Evolutionary conservation across 257 asterid species (phyloP).

Genomic region (Forsythia viridissima): DNA sequence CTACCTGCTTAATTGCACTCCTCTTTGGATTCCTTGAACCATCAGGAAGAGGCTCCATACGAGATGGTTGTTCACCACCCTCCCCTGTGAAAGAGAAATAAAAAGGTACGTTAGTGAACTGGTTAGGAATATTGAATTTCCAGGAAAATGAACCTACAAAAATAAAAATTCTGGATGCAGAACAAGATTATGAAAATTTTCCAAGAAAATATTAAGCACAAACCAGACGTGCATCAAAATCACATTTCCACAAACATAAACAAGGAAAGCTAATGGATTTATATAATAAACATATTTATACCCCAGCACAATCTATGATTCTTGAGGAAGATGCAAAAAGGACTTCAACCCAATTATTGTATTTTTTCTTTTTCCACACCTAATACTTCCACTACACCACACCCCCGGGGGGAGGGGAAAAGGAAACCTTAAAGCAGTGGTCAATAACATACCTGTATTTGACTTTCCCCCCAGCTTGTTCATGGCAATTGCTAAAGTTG

Average conservation of each 20-base stretch:
- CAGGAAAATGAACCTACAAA: neutral
- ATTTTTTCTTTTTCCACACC: neutral
- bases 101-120: neutral
- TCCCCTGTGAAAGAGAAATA: slow-evolving; percentile 57
- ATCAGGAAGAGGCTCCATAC: slow-evolving; percentile 91
- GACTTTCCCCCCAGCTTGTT: slow-evolving; percentile 94
- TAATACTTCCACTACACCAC: neutral
- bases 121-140: neutral
- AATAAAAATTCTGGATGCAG: neutral
- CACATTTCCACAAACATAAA: neutral
- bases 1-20: slow-evolving; percentile 99
- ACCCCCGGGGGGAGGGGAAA: neutral
- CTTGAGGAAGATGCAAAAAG: neutral
- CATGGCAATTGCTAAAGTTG: slow-evolving; percentile 96
- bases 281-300: neutral
- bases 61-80: slow-evolving; percentile 99
- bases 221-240: slow-evolving; percentile 1
- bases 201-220: neutral
- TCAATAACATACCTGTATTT: slow-evolving; percentile 66
- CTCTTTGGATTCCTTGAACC: slow-evolving; percentile 90
- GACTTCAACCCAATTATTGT: neutral
- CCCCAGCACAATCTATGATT: neutral
- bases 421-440: neutral
- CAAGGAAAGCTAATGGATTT: neutral
- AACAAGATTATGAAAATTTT: neutral